phyloP scores from a whole-genome alignment of 1,284 basidiomycete genomes.

The Golubevia sp. region DNA sequence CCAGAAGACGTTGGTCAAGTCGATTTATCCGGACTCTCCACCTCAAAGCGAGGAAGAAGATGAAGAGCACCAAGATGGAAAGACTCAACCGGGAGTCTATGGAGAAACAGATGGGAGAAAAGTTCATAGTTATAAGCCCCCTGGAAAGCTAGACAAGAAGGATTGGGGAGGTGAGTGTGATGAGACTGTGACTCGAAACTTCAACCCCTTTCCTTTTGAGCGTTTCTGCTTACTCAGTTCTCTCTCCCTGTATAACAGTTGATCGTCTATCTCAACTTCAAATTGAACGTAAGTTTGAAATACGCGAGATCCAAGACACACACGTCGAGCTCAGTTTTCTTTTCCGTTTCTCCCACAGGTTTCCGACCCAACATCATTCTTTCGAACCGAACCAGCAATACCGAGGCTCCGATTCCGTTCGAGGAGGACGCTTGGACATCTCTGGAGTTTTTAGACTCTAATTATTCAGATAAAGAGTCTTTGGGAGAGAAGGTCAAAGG shows the following conservation, averaged over 20 bases:
- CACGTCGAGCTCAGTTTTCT: not conserved
- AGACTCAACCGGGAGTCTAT: not conserved
- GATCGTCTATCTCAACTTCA: too few species aligned
- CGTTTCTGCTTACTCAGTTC: too few species aligned
- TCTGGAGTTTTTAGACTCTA: slow-evolving; percentile 30
- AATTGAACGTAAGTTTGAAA: too few species aligned
- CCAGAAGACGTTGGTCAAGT: slow-evolving; percentile 30
- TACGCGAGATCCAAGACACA: not conserved
- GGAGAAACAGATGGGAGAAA: not conserved
- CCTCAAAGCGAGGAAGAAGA: not conserved
- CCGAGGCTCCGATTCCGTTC: slow-evolving; percentile 24
- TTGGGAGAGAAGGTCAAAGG: slow-evolving; percentile 26
- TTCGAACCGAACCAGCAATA: slow-evolving; percentile 12
- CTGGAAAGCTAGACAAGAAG: slow-evolving; percentile 25
- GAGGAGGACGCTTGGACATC: slow-evolving; percentile 47
- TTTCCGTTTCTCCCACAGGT: slow-evolving; percentile 2
- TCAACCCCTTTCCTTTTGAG: too few species aligned
- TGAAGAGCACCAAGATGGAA: not conserved
- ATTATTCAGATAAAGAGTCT: slow-evolving; percentile 1
- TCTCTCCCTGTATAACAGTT: too few species aligned
- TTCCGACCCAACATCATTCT: slow-evolving; percentile 50
- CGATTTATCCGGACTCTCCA: slow-evolving; percentile 21
- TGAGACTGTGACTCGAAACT: not conserved
- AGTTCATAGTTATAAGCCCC: slow-evolving; percentile 21
- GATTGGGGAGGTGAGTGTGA: slow-evolving; percentile 35